phyloP scores from a whole-genome alignment of 345 rosid genomes.

The Syzygium oleosum region DNA sequence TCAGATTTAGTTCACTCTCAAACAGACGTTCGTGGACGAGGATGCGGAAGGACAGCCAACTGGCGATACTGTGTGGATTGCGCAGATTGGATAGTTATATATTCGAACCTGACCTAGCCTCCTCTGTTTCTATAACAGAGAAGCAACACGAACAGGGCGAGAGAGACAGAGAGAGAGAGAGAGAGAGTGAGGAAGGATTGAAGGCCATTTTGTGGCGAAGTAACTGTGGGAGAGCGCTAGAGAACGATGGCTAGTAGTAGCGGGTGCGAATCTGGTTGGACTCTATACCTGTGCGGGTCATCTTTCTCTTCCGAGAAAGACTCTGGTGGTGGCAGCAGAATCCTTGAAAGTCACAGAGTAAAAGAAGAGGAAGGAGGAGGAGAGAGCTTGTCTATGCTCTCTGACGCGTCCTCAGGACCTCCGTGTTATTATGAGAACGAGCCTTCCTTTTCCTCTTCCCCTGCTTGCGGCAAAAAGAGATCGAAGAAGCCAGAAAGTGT shows the following conservation, averaged over 20 bases:
- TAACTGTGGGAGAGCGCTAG: neutral
- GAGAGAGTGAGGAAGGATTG: neutral
- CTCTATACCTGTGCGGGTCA: conserved; percentile 7
- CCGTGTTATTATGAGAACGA: neutral
- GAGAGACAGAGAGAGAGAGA: neutral
- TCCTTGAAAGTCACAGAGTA: neutral
- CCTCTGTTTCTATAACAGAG: neutral
- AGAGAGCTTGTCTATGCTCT: conserved; percentile 11
- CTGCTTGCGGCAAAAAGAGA: neutral
- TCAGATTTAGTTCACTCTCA: neutral
- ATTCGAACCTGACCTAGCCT: neutral
- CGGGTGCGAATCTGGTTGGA: conserved; percentile 16
- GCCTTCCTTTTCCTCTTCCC: neutral
- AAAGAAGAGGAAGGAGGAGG: neutral
- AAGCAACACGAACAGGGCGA: neutral
- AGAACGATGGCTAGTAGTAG: neutral
- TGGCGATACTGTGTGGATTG: neutral
- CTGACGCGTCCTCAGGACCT: conserved; percentile 16
- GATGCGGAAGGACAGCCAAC: conserved; percentile 4
- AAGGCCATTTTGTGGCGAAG: neutral
- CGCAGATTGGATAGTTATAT: neutral
- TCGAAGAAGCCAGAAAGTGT: neutral
- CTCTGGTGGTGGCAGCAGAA: neutral
- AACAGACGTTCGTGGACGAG: neutral
- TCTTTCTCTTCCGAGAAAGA: neutral